These are phyloP conservation scores for Quillaja saponaria DNA, from an alignment of 306 rosid genomes.

Conservation along the genomic window DNA sequence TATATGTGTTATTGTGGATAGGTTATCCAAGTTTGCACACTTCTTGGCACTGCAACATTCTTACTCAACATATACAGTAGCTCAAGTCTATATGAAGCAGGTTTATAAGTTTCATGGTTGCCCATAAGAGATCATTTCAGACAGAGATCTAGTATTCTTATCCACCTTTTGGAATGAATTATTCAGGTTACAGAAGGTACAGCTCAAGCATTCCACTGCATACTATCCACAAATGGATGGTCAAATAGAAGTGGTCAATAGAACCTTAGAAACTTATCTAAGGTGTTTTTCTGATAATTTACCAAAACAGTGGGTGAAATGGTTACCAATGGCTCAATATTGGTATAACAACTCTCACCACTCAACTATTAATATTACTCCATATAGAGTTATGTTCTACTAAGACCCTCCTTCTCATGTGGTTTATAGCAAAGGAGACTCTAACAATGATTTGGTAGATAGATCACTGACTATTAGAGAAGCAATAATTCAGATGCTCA, in stretches of 20 bases:
- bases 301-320: neutral
- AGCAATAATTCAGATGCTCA: too few relatives aligned
- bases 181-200: neutral
- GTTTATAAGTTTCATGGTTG: neutral
- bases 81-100: neutral
- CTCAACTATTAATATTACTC: too few relatives aligned
- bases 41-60: neutral
- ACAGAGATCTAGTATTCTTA: neutral
- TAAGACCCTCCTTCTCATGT: too few relatives aligned
- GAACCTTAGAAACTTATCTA: neutral
- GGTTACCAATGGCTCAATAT: too few relatives aligned
- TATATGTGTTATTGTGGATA: neutral
- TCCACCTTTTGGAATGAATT: neutral
- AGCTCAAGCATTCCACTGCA: neutral
- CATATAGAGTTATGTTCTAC: too few relatives aligned
- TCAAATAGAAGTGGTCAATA: neutral
- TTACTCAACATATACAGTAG: neutral
- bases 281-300: neutral
- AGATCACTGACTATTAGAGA: too few relatives aligned
- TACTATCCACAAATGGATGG: neutral
- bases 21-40: neutral
- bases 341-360: too few relatives aligned
- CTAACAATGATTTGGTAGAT: too few relatives aligned
- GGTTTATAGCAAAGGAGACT: too few relatives aligned
- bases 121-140: neutral